Base-by-base conservation (phyloP, 2,329 filamentous ascomycete genomes). In the Colletotrichum kahawae region DNA sequence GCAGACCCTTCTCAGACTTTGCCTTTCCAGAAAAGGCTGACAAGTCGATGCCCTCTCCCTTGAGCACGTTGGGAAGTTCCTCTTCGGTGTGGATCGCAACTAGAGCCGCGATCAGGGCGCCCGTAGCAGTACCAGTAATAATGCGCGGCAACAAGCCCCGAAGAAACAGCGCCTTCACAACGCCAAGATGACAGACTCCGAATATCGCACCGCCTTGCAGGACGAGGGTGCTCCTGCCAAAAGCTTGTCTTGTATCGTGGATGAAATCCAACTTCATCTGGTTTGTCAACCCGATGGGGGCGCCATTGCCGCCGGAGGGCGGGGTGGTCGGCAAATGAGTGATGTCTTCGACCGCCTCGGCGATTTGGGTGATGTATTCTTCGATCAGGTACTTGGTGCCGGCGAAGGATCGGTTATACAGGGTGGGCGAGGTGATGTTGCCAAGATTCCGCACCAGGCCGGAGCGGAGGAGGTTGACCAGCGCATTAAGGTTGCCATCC, bases 121-220 rank as follows among this genome's bases (percentile, higher is more conserved):
- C 96, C 0, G 95, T 98, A 5, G 94, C 96, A 2, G 95, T 98
- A 10, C 96, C 96, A 0, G 95, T 95, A 79, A 98, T 96, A 79
- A 98, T 98, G 57, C 95, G 91, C 5, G 97, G 96, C 60, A 98
- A 87, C 18, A 98, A 85, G 1, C 95, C 95, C 33, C 94, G 91
- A 43, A 95, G 85, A 83, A 96, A 95, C 54, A 98, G 86, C 3
- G 95, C 95, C 82, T 96, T 98, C 51, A 98, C 94, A 7, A 98
- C 95, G 8, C 96, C 96, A 6, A 98, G 84, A 83, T 98, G 96
- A 79, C 95, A 98, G 12, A 98, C 86, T 3, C 96, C 96, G 80
- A 98, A 98, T 73, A 98, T 96, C 56, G 95, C 94, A 16, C 96
- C 96, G 63, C 96, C 96, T 82, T 98, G 95, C 2, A 98, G 85